Evolutionary conservation across 1,284 basidiomycete species (phyloP).

Genomic region (Schizophyllum amplum): DNA sequence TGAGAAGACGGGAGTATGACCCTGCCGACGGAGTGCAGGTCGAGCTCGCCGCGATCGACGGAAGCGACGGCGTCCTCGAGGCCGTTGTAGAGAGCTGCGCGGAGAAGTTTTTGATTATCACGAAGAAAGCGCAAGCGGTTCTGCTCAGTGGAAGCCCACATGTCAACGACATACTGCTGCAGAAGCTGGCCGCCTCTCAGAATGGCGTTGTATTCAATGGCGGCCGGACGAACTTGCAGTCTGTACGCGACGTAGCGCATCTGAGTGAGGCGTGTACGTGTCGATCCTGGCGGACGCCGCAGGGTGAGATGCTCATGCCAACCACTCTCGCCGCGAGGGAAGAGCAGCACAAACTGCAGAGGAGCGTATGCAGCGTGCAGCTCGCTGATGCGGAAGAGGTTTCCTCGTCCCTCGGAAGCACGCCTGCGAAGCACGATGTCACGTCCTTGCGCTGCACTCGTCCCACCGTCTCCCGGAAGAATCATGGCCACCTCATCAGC

Average conservation of each 20-base stretch:
- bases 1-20: conserved; percentile 33
- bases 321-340: conserved; percentile 21
- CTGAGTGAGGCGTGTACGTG: conserved; percentile 17
- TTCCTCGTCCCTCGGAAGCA: no score
- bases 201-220: conserved; percentile 18
- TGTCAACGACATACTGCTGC: conserved; percentile 29
- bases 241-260: conserved; percentile 23
- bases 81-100: conserved; percentile 28
- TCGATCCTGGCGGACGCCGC: conserved; percentile 3
- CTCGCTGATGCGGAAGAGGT: no score
- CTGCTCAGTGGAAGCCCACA: conserved; percentile 25
- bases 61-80: conserved; percentile 24
- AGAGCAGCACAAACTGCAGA: no score
- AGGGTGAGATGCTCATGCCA: conserved; percentile 27
- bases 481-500: conserved; percentile 7
- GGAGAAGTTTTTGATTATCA: conserved; percentile 28
- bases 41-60: conserved; percentile 15
- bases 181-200: conserved; percentile 30
- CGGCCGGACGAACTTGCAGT: conserved; percentile 18
- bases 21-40: conserved; percentile 25
- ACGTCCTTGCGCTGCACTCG: no score
- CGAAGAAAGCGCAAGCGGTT: conserved; percentile 19
- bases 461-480: conserved; percentile 7
- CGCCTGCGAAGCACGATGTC: no score
- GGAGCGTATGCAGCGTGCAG: no score